phyloP scores from a whole-genome alignment of 1,284 basidiomycete species.

The Boletus hoseneyae region DNA sequence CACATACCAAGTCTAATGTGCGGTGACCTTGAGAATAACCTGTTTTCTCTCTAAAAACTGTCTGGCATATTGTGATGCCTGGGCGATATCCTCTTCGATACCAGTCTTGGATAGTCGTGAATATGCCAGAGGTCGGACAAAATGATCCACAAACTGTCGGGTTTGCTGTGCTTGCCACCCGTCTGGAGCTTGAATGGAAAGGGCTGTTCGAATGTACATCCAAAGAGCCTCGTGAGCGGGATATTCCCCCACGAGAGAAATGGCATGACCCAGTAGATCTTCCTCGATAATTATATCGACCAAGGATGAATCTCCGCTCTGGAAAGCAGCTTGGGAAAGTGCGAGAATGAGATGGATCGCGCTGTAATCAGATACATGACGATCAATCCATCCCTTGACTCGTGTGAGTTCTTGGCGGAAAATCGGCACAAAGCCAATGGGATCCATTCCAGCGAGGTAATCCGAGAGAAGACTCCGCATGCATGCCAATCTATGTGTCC shows the following conservation, averaged over 20 bases:
- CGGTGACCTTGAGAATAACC: background rate
- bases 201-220: conserved; percentile 40
- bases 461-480: conserved; percentile 25
- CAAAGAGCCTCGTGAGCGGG: conserved; percentile 59
- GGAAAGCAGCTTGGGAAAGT: conserved; percentile 21
- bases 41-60: conserved; percentile 13
- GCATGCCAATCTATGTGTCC: conserved; percentile 54
- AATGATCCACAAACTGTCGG: conserved; percentile 13
- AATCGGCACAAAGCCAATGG: conserved; percentile 29
- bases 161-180: background rate
- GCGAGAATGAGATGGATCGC: conserved; percentile 51
- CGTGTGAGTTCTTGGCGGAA: conserved; percentile 38
- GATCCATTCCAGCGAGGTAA: conserved; percentile 7
- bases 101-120: background rate
- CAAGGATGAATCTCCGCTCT: conserved; percentile 4
- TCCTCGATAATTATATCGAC: background rate
- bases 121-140: conserved; percentile 19
- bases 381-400: conserved; percentile 50
- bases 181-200: conserved; percentile 7
- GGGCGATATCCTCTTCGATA: background rate
- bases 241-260: conserved; percentile 45
- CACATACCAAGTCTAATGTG: background rate
- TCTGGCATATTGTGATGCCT: conserved; percentile 10
- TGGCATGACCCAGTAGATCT: conserved; percentile 38
- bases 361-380: conserved; percentile 62